phyloP scores from a whole-genome alignment of 768 basidiomycete genomes.

The Leccinum arenicola region DNA sequence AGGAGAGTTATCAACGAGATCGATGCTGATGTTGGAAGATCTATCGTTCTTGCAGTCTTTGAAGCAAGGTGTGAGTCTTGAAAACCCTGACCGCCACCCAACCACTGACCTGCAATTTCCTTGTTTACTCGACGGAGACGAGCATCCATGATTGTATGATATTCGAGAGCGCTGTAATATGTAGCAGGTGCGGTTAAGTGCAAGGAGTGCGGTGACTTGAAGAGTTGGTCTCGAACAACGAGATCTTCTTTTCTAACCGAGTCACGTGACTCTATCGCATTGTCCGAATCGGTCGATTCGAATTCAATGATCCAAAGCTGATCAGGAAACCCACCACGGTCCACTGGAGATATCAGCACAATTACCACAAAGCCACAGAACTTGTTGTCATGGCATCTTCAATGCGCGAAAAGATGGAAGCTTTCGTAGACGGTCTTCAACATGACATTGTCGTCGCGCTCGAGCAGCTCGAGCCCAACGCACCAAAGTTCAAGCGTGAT shows the following conservation, averaged over 20 bases:
- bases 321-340: not conserved
- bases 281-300: not conserved
- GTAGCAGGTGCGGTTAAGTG: not conserved
- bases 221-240: not conserved
- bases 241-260: conserved; percentile 1
- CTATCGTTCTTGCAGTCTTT: conserved; percentile 95
- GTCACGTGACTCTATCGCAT: conserved; percentile 27
- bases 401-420: conserved; percentile 79
- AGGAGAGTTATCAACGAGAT: conserved; percentile 83
- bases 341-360: no score
- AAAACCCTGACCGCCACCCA: not conserved
- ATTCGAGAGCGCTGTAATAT: not conserved
- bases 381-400: conserved; percentile 17
- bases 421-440: conserved; percentile 76
- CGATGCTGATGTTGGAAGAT: conserved; percentile 81
- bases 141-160: conserved; percentile 65
- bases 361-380: no score
- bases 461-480: conserved; percentile 72
- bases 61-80: conserved; percentile 12
- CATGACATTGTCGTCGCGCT: conserved; percentile 72
- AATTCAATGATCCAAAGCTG: not conserved
- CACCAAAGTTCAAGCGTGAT: conserved; percentile 77
- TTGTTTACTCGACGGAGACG: conserved; percentile 89
- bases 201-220: not conserved
- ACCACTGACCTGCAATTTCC: conserved; percentile 75